Conservation (phyloP, 2,329 filamentous ascomycete genomes). For the Trichoderma cornu-damae region DNA sequence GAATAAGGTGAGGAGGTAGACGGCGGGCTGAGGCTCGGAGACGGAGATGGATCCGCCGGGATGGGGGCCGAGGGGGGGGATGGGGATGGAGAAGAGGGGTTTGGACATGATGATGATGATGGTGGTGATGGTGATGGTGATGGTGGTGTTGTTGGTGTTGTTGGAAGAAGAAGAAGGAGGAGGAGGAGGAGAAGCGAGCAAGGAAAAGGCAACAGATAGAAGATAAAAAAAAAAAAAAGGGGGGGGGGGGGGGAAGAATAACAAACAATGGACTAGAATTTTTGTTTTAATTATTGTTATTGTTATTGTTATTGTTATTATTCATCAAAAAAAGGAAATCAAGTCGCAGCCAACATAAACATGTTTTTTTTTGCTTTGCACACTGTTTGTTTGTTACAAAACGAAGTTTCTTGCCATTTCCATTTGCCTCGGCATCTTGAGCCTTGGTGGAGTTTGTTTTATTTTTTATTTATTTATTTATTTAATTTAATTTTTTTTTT, state of each 20-base stretch:
- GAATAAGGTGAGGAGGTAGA: conserved; percentile 69
- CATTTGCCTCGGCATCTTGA: no score
- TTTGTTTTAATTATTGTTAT: background rate
- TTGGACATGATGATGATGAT: conserved; percentile 21
- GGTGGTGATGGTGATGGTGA: background rate
- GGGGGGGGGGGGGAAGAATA: background rate
- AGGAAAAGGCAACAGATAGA: no score
- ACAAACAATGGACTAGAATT: no score
- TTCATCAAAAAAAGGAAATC: no score
- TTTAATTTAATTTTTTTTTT: no score
- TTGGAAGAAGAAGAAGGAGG: background rate
- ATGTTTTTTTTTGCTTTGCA: no score
- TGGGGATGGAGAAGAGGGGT: conserved; percentile 42
- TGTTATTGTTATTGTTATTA: no score
- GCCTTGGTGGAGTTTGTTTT: no score
- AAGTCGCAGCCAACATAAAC: no score
- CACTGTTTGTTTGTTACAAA: no score
- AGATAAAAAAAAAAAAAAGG: background rate
- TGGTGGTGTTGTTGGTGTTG: conserved; percentile 20
- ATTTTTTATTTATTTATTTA: no score
- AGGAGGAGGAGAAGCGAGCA: background rate
- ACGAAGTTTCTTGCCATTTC: no score
- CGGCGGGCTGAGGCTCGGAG: conserved; percentile 52
- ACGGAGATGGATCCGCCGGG: conserved; percentile 56
- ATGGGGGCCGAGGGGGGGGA: conserved; percentile 45